Conservation (phyloP, 306 rosid species). For the Inga leiocalycina region DNA sequence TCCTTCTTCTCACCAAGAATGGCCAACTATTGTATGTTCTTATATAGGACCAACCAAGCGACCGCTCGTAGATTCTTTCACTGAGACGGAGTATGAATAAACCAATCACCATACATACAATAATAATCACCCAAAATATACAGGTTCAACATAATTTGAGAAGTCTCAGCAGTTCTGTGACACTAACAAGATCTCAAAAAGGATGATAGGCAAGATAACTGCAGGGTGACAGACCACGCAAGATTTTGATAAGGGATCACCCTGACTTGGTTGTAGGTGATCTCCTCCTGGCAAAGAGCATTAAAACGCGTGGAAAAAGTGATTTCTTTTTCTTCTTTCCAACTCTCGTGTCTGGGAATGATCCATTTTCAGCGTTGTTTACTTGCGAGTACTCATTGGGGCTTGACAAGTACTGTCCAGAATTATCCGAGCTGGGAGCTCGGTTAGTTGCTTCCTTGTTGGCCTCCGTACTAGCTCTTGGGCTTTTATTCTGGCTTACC, state of each 20-base stretch:
- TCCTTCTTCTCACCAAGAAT: conserved; percentile 39
- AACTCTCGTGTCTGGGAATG: conserved; percentile 59
- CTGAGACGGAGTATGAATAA: conserved; percentile 40
- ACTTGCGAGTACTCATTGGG: conserved; percentile 45
- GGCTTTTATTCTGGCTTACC: conserved; percentile 57
- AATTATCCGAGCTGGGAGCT: conserved; percentile 31
- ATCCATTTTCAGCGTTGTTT: conserved; percentile 41
- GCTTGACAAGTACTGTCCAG: conserved; percentile 48
- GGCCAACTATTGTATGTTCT: conserved; percentile 38
- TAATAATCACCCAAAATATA: conserved; percentile 46
- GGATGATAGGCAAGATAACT: conserved; percentile 35
- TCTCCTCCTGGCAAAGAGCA: conserved; percentile 82
- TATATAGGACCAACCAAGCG: conserved; percentile 41
- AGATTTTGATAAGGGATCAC: conserved; percentile 35
- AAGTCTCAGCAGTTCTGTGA: conserved; percentile 47
- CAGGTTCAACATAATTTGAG: conserved; percentile 29
- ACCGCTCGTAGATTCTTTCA: conserved; percentile 33
- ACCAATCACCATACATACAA: conserved; percentile 54
- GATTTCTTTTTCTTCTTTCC: conserved; percentile 82
- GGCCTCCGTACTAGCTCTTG: conserved; percentile 72
- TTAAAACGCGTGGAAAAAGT: conserved; percentile 78
- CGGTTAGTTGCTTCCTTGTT: conserved; percentile 48
- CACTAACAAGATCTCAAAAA: conserved; percentile 36
- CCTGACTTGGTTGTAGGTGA: conserved; percentile 53
- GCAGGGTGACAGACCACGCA: conserved; percentile 34